Evolutionary conservation across 176 grass and related monocot species (phyloP).

Genomic region (Alopecurus myosuroides): DNA sequence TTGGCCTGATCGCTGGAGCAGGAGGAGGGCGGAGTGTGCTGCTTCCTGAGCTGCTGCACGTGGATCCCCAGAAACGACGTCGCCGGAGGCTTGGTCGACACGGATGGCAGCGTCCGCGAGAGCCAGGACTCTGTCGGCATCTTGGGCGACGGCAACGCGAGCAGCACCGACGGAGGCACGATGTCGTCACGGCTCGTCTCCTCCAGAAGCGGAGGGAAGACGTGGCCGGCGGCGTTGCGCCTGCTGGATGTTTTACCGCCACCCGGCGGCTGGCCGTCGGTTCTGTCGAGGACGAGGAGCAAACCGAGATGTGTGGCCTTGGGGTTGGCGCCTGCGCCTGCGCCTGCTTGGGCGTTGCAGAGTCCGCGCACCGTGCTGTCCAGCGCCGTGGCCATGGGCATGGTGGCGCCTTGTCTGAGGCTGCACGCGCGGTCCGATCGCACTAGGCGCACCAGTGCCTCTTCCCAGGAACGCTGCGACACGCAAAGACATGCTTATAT

Average conservation of each 20-base stretch:
- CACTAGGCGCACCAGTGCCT: conserved; percentile 33
- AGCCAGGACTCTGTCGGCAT: conserved; percentile 91
- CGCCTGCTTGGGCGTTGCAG: not conserved
- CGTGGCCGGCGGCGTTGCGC: not conserved
- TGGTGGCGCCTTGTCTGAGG: not conserved
- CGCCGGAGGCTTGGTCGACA: conserved; percentile 32
- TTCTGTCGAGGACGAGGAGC: conserved; percentile 37
- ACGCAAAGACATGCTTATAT: not conserved
- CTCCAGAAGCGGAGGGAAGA: conserved; percentile 24
- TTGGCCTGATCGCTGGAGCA: conserved; percentile 17
- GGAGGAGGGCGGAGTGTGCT: conserved; percentile 19
- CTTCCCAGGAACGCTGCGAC: conserved; percentile 68
- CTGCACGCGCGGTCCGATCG: conserved; percentile 1
- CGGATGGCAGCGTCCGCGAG: conserved; percentile 67
- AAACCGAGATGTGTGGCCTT: conserved; percentile 33
- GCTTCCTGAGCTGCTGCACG: conserved; percentile 54
- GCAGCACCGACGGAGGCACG: conserved; percentile 1
- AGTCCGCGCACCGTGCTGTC: conserved; percentile 32
- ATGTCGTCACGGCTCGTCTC: conserved; percentile 6
- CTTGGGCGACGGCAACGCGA: conserved; percentile 55
- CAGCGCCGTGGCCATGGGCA: conserved; percentile 29
- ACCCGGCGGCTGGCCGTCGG: not conserved
- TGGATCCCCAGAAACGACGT: conserved; percentile 72
- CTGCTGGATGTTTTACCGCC: not conserved
- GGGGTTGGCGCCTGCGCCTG: not conserved